Base-by-base conservation (phyloP, 371 early-diverging fungal genomes). In the Lichtheimia hyalospora region DNA sequence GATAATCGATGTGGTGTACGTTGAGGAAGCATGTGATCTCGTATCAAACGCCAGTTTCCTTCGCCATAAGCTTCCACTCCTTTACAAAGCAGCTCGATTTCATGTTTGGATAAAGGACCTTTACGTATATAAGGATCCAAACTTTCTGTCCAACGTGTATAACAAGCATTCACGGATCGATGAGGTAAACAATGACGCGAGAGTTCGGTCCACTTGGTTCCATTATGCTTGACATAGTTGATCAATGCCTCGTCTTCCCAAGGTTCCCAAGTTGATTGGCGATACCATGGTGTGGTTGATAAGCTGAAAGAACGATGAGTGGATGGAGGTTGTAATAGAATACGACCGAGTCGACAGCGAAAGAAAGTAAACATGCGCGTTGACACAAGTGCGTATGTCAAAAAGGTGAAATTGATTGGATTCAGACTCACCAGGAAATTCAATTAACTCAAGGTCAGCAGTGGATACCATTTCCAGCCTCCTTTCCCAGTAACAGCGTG, bases 221-320 rank as follows among this genome's bases (percentile, higher is more conserved):
- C 80, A 44, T 79, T 70, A 6, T 67, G 57, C 25, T 62, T 27
- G 3, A 79, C 66, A 56, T 60, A 76, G 14, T 72, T 58, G 21
- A 27, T n/a, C 18, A 79, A 16, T 1, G 73, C 8, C 3, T 61
- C 34, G 53, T 79, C 80, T 63, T 79, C 80, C 69, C 71, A 74
- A 3, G 70, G 68, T 44, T 62, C 20, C 79, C 79, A 79, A n/a
- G 55, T 20, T 3, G 42, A 20, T 1, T 20, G 27, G 2, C 46
- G 46, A 16, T 46, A 46, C 6, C 34, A 34, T 8, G 34, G 34
- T 34, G 34, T 8, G 10, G 8, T 34, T 6, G 34, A 8, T 8
- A 5, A 2, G 10, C 34, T 34, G 34, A 34, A 34, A 8, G 34
- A 34, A 10, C 34, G 34, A 34, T 8, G 10, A 8, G 34, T 0